These are phyloP conservation scores for Pholiota molesta DNA, from an alignment of 768 basidiomycete species.

Conservation along the genomic window DNA sequence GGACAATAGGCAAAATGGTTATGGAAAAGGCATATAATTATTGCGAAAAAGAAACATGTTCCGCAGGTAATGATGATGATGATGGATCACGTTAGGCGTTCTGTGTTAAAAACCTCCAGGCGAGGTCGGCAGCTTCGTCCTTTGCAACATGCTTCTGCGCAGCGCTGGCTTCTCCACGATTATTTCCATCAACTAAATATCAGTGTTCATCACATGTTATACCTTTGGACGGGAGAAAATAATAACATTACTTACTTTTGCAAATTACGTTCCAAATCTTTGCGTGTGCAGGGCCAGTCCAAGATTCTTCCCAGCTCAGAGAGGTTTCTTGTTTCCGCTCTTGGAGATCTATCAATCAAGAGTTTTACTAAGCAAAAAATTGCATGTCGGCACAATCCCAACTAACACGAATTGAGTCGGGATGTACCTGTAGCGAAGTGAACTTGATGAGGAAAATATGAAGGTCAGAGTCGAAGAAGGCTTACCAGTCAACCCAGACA, in stretches of 20 bases:
- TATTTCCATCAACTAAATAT: conserved; percentile 50
- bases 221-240: neutral
- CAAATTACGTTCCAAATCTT: conserved; percentile 61
- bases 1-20: conserved; percentile 5
- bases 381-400: neutral
- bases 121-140: conserved; percentile 48
- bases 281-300: conserved; percentile 44
- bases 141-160: conserved; percentile 53
- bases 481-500: conserved; percentile 24
- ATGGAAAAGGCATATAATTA: conserved; percentile 1
- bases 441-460: neutral
- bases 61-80: neutral
- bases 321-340: conserved; percentile 39
- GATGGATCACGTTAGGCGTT: conserved; percentile 7
- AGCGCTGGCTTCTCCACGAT: conserved; percentile 52
- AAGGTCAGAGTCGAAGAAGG: neutral
- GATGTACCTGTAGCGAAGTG: conserved; percentile 29
- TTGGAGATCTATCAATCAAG: conserved; percentile 52
- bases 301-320: conserved; percentile 58
- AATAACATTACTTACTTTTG: conserved; percentile 48
- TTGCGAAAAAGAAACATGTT: neutral
- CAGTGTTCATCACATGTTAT: conserved; percentile 7
- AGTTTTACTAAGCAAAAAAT: conserved; percentile 11
- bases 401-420: conserved; percentile 41
- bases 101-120: conserved; percentile 39